Evolutionary conservation across 306 rosid species (phyloP).

Genomic region (Casuarina equisetifolia): DNA sequence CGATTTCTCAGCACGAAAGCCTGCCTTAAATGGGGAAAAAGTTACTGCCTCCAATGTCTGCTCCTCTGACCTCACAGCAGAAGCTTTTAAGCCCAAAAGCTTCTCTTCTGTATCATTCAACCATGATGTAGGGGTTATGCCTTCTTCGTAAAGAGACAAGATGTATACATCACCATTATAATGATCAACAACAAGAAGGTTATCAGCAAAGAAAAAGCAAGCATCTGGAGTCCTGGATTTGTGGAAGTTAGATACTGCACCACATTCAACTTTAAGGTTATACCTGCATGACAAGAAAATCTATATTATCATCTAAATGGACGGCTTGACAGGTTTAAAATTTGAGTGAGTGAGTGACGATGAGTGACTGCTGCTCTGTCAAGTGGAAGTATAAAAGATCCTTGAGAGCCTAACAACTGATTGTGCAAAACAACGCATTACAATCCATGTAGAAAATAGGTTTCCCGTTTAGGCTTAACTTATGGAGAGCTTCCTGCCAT

Average conservation of each 20-base stretch:
- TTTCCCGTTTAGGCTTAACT: not conserved
- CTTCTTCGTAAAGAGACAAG: conserved; percentile 62
- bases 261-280: conserved; percentile 92
- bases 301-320: conserved; percentile 14
- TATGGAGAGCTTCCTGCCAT: not conserved
- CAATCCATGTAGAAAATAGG: conserved; percentile 4
- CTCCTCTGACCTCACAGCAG: conserved; percentile 33
- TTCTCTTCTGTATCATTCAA: conserved; percentile 69
- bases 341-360: not conserved
- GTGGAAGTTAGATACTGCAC: conserved; percentile 58
- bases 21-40: conserved; percentile 38
- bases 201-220: conserved; percentile 93
- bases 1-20: conserved; percentile 68
- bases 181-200: conserved; percentile 81
- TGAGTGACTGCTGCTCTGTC: not conserved
- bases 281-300: conserved; percentile 61
- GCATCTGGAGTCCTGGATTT: conserved; percentile 92
- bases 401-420: not conserved
- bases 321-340: conserved; percentile 4
- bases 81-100: conserved; percentile 57
- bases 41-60: conserved; percentile 25
- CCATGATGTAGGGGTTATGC: conserved; percentile 49
- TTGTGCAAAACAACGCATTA: not conserved
- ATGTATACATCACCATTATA: conserved; percentile 74
- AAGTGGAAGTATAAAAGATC: not conserved